Base-by-base conservation (phyloP, 495 filamentous ascomycete genomes). In the Tuber melanosporum region DNA sequence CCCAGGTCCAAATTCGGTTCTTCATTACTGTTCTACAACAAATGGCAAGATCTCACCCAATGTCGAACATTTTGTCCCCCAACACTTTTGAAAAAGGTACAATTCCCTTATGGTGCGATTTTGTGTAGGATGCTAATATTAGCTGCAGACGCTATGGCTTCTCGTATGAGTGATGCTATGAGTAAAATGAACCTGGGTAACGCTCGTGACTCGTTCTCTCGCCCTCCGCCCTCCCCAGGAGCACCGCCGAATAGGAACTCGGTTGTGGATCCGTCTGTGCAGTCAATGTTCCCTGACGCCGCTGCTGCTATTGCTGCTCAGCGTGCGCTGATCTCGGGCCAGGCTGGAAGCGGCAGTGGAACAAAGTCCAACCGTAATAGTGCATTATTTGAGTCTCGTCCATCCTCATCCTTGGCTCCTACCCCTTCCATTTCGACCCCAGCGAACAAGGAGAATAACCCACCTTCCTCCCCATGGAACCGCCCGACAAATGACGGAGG, bases 1-100 rank as follows among this genome's bases (percentile, higher is more conserved):
- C 95, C 7, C 96, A 99, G 85, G 95, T 99, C 73, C 95, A 99
- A 86, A 97, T 98, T 78, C 92, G 96, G 71, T 99, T 99, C 87
- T 99, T 99, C 86, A 98, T 98, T 80, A 94, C 97, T 85, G 95
- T 98, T 46, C 86, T 99, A 81, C 93, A 98, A 87, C 95, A 98
- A 84, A 99, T 99, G 96, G 92, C 94, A 46, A 96, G 97, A 86
- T 93, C 90, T 80, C 95, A 98, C 85, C 95, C 95, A 41, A 97
- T 98, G 92, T 97, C 96, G 66, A 94, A 94, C 71, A 91, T 99
- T 45, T 87, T 99, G 49, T 98, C 95, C 36, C 95, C 95, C 17
- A 93, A 97, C 44, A 98, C 94, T 82, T 97, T 98, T 86, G 95
- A 99, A 84, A 98, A 98, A 86, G 95, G 94, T 95, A 84, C 75